These are phyloP conservation scores for Fusarium sp. DNA, from an alignment of 2,329 filamentous ascomycete genomes.

Conservation along the genomic window DNA sequence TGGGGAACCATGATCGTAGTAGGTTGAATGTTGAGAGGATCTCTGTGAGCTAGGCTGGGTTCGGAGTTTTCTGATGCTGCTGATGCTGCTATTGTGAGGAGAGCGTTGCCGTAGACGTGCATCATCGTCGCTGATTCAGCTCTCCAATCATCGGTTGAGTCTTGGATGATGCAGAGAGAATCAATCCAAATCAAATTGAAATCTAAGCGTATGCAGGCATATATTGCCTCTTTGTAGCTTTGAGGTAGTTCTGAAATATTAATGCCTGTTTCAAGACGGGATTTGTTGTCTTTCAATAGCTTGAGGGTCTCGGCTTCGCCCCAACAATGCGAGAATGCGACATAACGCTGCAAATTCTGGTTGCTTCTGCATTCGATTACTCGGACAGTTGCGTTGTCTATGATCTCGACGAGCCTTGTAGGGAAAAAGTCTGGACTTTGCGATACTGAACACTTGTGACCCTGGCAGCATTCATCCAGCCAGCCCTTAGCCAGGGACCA, in stretches of 20 bases:
- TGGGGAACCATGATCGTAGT: neutral
- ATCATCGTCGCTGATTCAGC: conserved; percentile 1
- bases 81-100: neutral
- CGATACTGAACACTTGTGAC: neutral
- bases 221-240: conserved; percentile 4
- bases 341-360: neutral
- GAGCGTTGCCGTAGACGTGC: conserved; percentile 1
- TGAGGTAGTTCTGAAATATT: neutral
- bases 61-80: conserved; percentile 1
- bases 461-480: neutral
- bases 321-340: conserved; percentile 16
- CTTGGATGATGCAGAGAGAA: neutral
- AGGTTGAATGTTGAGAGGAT: neutral
- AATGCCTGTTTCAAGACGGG: neutral
- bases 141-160: neutral
- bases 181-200: conserved; percentile 2
- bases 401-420: neutral
- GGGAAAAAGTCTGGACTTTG: neutral
- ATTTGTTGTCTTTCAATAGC: neutral
- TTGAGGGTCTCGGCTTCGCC: conserved; percentile 1
- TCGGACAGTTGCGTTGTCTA: neutral
- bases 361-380: neutral
- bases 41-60: neutral
- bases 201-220: neutral
- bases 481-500: neutral